phyloP scores from a whole-genome alignment of 345 rosid genomes.

The Ceriops decandra region DNA sequence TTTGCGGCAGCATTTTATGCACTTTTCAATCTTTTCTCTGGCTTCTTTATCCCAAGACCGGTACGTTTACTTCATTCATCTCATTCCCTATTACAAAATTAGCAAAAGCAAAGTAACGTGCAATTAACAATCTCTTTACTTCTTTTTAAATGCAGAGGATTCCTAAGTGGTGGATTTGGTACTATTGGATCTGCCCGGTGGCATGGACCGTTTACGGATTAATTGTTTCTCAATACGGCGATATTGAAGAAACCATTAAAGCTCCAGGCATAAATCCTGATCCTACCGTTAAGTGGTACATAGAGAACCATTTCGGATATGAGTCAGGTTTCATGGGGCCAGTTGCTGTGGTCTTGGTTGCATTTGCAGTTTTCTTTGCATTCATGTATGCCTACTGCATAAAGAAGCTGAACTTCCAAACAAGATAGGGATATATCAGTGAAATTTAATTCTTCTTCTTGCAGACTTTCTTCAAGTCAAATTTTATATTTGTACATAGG shows the following conservation, averaged over 20 bases:
- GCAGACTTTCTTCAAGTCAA: background rate
- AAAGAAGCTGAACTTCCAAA: slow-evolving; percentile 31
- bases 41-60: slow-evolving; percentile 29
- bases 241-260: slow-evolving; percentile 5
- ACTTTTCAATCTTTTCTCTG: slow-evolving; percentile 29
- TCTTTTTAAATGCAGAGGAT: slow-evolving; percentile 6
- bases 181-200: slow-evolving; percentile 28
- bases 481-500: background rate
- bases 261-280: slow-evolving; percentile 4
- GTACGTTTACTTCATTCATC: slow-evolving; percentile 10
- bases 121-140: background rate
- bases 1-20: slow-evolving; percentile 28
- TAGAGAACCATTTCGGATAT: slow-evolving; percentile 29
- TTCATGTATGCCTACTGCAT: slow-evolving; percentile 24
- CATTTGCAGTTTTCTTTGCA: slow-evolving; percentile 24
- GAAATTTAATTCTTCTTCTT: background rate
- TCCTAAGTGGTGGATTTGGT: slow-evolving; percentile 9
- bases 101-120: background rate
- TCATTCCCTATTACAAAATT: background rate
- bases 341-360: slow-evolving; percentile 21
- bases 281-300: slow-evolving; percentile 14
- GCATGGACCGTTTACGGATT: slow-evolving; percentile 36
- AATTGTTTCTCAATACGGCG: slow-evolving; percentile 23
- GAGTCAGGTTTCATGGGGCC: slow-evolving; percentile 18
- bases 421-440: slow-evolving; percentile 4